A percentile compares a stretch with the other conserved stretches of the same genome.
These are phyloP conservation scores for Leishmania arabica DNA, from an alignment of 208 protist genomes.

Conservation along the genomic window DNA sequence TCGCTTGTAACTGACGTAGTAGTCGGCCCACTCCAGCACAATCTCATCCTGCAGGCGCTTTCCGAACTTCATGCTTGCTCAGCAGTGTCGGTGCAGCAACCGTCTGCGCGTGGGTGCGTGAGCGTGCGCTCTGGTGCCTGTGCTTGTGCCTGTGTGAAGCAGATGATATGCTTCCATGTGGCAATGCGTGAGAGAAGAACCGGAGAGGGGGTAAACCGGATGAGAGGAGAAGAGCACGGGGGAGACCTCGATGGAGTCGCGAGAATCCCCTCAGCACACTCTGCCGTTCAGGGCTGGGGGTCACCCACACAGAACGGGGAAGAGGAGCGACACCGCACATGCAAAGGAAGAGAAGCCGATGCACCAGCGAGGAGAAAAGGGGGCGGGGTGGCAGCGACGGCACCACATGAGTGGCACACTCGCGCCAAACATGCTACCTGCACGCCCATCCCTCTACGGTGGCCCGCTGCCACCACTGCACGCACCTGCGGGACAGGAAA, in stretches of 20 bases:
- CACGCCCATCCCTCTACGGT: background rate
- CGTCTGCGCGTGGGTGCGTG: background rate
- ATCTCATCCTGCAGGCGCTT: constrained; percentile 89
- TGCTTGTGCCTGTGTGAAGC: background rate
- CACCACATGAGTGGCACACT: background rate
- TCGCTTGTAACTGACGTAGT: constrained; percentile 89
- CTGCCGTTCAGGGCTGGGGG: background rate
- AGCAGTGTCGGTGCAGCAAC: background rate
- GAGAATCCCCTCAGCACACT: background rate
- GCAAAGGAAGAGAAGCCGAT: background rate
- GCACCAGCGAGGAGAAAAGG: background rate
- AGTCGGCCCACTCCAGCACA: constrained; percentile 80
- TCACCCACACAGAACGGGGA: background rate
- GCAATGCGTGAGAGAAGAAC: background rate
- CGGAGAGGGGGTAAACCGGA: no score
- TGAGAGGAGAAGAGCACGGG: background rate
- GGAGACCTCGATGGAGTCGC: no score
- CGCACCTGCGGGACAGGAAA: background rate
- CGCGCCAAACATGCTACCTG: background rate
- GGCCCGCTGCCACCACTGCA: background rate
- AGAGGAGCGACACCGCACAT: background rate
- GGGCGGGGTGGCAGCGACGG: background rate
- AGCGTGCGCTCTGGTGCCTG: background rate
- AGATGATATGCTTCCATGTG: background rate
- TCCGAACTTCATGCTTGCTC: constrained; percentile 86